These are phyloP conservation scores for Mycosarcoma maydis DNA, from an alignment of 1,284 basidiomycete genomes.

Conservation along the genomic window DNA sequence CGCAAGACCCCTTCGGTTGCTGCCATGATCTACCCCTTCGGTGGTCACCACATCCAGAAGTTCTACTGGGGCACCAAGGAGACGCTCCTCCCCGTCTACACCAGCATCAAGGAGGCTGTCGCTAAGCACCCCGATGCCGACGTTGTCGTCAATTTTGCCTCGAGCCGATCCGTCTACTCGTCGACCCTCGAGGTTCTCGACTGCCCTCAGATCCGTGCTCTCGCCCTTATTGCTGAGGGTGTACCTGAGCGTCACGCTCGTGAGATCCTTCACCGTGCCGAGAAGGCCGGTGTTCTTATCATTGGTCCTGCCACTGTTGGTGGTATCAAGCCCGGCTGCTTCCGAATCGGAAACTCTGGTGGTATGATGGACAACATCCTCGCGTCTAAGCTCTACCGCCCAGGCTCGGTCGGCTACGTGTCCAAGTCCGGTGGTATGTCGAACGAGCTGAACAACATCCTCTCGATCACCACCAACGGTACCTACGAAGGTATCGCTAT, in stretches of 20 bases:
- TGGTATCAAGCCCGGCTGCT: constrained; percentile 99
- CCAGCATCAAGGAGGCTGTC: constrained; percentile 87
- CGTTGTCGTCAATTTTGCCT: constrained; percentile 98
- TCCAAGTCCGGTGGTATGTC: constrained; percentile 99
- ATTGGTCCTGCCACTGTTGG: constrained; percentile 98
- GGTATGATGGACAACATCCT: constrained; percentile 99
- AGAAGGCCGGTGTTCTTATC: constrained; percentile 88
- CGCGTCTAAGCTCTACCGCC: constrained; percentile 95
- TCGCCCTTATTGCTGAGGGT: constrained; percentile 97
- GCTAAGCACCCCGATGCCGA: constrained; percentile 96
- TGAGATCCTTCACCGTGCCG: constrained; percentile 90
- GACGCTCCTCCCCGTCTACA: constrained; percentile 97
- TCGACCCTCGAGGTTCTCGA: constrained; percentile 90
- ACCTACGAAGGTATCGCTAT: constrained; percentile 99
- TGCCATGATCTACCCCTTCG: constrained; percentile 99
- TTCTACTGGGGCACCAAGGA: constrained; percentile 99
- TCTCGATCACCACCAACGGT: constrained; percentile 95
- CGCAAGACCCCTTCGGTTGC: constrained; percentile 92
- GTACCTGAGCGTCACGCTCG: constrained; percentile 97
- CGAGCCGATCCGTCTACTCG: constrained; percentile 90
- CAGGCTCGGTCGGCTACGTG: constrained; percentile 97
- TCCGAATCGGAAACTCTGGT: constrained; percentile 99
- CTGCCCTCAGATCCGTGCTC: constrained; percentile 77
- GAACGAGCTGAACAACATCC: constrained; percentile 99
- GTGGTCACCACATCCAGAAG: constrained; percentile 99